phyloP scores from a whole-genome alignment of 805 yeast species.

The Yarrowia sp. region DNA sequence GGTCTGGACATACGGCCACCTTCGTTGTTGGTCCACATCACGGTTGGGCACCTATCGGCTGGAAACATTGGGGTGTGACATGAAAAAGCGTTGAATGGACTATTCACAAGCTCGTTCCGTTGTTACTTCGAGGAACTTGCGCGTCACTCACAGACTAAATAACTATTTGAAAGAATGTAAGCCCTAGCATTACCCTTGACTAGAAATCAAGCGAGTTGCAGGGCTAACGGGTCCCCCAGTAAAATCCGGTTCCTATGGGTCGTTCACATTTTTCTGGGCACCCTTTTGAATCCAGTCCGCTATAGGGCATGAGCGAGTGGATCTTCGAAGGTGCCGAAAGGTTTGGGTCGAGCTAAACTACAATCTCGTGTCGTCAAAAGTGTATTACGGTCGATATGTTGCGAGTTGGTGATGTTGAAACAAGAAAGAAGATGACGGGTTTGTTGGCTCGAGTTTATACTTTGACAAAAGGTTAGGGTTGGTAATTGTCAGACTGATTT shows the following conservation, averaged over 20 bases:
- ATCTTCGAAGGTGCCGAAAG: slow-evolving; percentile 28
- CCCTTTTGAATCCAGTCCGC: slow-evolving; percentile 30
- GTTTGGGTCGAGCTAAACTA: slow-evolving; percentile 23
- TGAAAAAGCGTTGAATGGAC: no score
- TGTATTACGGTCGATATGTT: slow-evolving; percentile 18
- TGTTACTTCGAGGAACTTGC: no score
- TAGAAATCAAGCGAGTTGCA: slow-evolving; percentile 10
- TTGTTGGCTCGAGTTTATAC: slow-evolving; percentile 1
- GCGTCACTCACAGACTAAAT: neutral
- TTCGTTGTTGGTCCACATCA: no score
- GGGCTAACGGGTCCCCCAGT: slow-evolving; percentile 25
- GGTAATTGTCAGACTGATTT: slow-evolving; percentile 7
- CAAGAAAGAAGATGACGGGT: neutral
- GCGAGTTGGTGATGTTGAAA: neutral
- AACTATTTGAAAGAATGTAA: neutral
- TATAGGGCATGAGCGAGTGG: slow-evolving; percentile 27
- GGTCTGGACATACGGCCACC: no score
- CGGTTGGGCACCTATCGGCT: no score
- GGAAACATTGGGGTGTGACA: no score
- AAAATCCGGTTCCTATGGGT: slow-evolving; percentile 24
- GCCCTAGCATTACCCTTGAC: slow-evolving; percentile 18
- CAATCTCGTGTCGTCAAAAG: slow-evolving; percentile 22
- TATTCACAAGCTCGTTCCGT: no score
- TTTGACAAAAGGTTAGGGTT: slow-evolving; percentile 1
- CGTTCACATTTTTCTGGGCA: slow-evolving; percentile 28